Evolutionary conservation across 345 rosid genomes (phyloP).

Genomic region (Eucalyptus pauciflora): DNA sequence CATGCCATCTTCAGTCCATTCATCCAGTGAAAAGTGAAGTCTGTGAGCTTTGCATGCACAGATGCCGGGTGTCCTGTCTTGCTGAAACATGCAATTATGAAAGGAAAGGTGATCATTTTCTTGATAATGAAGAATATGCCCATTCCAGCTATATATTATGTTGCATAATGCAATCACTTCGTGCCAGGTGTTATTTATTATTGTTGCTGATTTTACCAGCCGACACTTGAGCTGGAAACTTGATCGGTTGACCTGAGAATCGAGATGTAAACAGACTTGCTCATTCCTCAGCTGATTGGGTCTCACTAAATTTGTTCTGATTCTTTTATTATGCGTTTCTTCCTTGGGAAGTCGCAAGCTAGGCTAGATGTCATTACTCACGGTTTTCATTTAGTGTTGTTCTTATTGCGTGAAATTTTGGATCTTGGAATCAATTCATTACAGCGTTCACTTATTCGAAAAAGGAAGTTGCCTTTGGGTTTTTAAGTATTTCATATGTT

Average conservation of each 20-base stretch:
- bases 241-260: not conserved
- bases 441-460: not conserved
- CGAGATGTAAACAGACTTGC: not conserved
- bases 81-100: not conserved
- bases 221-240: not conserved
- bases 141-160: not conserved
- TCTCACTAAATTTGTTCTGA: not conserved
- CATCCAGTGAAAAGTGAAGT: not conserved
- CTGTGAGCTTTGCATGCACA: not conserved
- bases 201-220: not conserved
- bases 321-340: not conserved
- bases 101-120: not conserved
- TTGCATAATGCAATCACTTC: not conserved
- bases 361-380: not conserved
- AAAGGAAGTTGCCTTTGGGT: not conserved
- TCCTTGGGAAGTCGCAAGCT: not conserved
- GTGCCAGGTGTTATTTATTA: not conserved
- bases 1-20: not conserved
- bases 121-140: not conserved
- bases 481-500: not conserved
- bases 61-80: not conserved
- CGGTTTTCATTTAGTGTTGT: not conserved
- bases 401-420: not conserved
- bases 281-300: not conserved
- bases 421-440: not conserved